These are phyloP conservation scores for Onygenales sp. DNA, from an alignment of 2,329 filamentous ascomycete species.

Conservation along the genomic window DNA sequence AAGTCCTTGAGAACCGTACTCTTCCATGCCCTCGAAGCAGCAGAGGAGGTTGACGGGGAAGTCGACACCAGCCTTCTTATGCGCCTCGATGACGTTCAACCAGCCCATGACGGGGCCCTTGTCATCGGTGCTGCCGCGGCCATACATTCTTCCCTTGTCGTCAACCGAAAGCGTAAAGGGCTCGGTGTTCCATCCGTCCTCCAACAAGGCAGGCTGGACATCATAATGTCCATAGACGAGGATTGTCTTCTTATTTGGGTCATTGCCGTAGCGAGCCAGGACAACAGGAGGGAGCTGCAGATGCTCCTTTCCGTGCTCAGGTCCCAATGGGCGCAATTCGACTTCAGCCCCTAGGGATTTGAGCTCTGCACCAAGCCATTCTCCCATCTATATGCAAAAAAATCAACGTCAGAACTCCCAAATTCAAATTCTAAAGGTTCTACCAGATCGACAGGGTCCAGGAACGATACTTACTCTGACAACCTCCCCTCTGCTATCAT, in stretches of 20 bases:
- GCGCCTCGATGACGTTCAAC: conserved; percentile 96
- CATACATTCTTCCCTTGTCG: conserved; percentile 89
- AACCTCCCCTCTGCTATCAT: conserved; percentile 80
- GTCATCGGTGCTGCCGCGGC: conserved; percentile 90
- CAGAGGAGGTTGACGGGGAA: conserved; percentile 97
- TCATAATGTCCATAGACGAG: conserved; percentile 98
- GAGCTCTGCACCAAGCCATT: conserved; percentile 79
- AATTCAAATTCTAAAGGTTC: background rate
- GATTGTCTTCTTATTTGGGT: conserved; percentile 87
- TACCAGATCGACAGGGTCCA: background rate
- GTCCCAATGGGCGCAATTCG: conserved; percentile 76
- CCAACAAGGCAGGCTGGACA: conserved; percentile 87
- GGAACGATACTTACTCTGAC: conserved; percentile 50
- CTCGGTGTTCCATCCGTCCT: conserved; percentile 92
- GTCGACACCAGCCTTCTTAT: conserved; percentile 87
- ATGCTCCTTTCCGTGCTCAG: conserved; percentile 83
- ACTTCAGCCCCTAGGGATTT: conserved; percentile 75
- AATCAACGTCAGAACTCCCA: background rate
- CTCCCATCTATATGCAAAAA: conserved; percentile 57
- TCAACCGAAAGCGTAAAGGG: conserved; percentile 84
- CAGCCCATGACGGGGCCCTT: conserved; percentile 96
- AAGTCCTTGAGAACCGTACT: conserved; percentile 92
- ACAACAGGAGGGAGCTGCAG: conserved; percentile 89
- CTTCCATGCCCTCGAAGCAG: conserved; percentile 99
- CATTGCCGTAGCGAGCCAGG: conserved; percentile 82